phyloP scores from a whole-genome alignment of 305 asterid genomes.

The Ajuga reptans region DNA sequence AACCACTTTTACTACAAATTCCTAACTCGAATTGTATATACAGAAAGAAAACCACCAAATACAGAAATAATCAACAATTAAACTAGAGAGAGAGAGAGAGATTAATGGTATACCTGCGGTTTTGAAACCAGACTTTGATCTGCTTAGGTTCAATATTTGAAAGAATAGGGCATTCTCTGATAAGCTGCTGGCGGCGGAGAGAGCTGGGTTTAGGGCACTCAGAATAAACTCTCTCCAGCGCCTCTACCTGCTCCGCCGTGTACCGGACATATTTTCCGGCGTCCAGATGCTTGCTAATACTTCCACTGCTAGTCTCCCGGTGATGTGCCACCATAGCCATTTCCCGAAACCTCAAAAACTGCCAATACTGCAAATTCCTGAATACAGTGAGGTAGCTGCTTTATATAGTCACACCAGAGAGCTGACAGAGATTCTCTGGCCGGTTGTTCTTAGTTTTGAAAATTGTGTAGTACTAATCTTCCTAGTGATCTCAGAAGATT shows the following conservation, averaged over 20 bases:
- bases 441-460: neutral
- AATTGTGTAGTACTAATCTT: neutral
- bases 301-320: constrained; percentile 71
- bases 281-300: constrained; percentile 65
- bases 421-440: constrained; percentile 33
- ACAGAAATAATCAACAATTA: neutral
- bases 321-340: constrained; percentile 95
- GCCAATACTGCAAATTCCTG: neutral
- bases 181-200: constrained; percentile 79
- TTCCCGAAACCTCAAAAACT: neutral
- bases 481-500: constrained; percentile 28
- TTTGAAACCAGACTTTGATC: constrained; percentile 98
- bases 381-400: constrained; percentile 2
- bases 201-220: constrained; percentile 98
- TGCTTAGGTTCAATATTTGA: constrained; percentile 89
- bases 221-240: constrained; percentile 86
- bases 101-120: constrained; percentile 51
- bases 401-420: constrained; percentile 13
- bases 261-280: constrained; percentile 85
- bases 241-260: constrained; percentile 97
- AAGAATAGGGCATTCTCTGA: constrained; percentile 84
- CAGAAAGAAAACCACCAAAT: neutral
- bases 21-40: neutral
- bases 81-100: neutral
- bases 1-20: neutral